Base-by-base conservation (phyloP, 2,329 filamentous ascomycete species). In the Aspergillus puulaauensis region DNA sequence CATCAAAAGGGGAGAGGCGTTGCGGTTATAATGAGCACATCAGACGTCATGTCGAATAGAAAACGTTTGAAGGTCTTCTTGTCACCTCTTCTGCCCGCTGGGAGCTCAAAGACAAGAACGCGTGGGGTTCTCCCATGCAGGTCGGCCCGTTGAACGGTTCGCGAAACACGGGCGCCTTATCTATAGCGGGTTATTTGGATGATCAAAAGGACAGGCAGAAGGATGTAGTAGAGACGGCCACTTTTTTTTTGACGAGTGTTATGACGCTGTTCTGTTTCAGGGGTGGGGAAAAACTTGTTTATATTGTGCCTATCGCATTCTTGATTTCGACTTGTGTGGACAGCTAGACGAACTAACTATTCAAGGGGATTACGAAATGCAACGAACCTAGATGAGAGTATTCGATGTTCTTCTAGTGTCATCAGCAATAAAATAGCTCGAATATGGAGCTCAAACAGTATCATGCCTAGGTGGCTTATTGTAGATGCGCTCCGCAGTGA, bases 31-130 rank as follows among this genome's bases (percentile, higher is more conserved):
- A 63, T 61, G 64, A 66, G 67, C 61, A 62, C 64, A 64, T 68
- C 59, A 63, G 64, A 52, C 67, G 45, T 66, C 66, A 65, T 65
- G 66, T 69, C 66, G 61, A 61, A 67, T 72, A 71, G 69, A 73
- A 68, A 66, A 68, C 65, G 64, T 64, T 64, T 60, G 63, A 61
- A 64, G 37, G 56, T 66, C 63, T 52, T 61, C 61, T 60, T 50
- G 53, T 55, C 60, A 47, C 57, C 59, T 56, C 54, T 56, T 47
- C 56, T 53, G 50, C 56, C 55, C 60, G 55, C 56, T 60, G 58
- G 33, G 21, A 56, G 44, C 41, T 48, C 17, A 57, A 56, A 40
- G 53, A 49, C 51, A 55, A 47, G 51, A 44, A 46, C 24, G 39
- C 40, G 41, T 61, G 54, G 47, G 27, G 31, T 24, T 56, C 19